Base-by-base conservation (phyloP, 306 rosid species). In the Macrotyloma uniflorum region DNA sequence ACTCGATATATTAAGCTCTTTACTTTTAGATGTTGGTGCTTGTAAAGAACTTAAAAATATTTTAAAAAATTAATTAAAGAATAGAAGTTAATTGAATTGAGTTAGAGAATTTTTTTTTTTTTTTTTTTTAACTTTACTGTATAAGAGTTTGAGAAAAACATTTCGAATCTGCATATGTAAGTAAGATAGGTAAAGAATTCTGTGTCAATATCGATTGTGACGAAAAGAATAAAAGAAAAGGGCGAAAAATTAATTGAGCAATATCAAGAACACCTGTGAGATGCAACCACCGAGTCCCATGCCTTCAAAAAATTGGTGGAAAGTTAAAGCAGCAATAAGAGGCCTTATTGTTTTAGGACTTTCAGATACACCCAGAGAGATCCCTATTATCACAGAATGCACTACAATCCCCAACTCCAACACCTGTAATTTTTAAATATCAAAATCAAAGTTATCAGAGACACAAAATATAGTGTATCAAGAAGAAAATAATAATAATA, bases 331-430 rank as follows among this genome's bases (percentile, higher is more conserved):
- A 30, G 67, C 80, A 1, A 88, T 16, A 1, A 90, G 88, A 40
- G 89, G 88, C 69, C 22, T 86, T 70, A 90, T 79, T 18, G 84
- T 84, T 3, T 47, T 67, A 4, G 82, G 81, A 49, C 72, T 81
- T 57, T 76, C 54, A 0, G 88, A 72, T 3, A 83, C 86, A 38
- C 90, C 94, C 67, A 90, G 67, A 8, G 89, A 71, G 11, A 90
- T 76, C 45, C 94, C 92, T 0, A 90, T 86, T 67, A 88, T 88
- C 28, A 88, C 87, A 19, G 90, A 90, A 70, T 86, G 94, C 11
- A 88, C 87, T 49, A 90, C 85, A 63, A 90, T 90, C 28, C 94
- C 90, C 23, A 88, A 15, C 63, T 90, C 88, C 83, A 88, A 81
- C 36, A 85, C 94, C 92, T 89, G 8, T 38, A 5, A 3, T 71